These are phyloP conservation scores for Thelephora ganbajun DNA, from an alignment of 768 basidiomycete genomes.

Conservation along the genomic window DNA sequence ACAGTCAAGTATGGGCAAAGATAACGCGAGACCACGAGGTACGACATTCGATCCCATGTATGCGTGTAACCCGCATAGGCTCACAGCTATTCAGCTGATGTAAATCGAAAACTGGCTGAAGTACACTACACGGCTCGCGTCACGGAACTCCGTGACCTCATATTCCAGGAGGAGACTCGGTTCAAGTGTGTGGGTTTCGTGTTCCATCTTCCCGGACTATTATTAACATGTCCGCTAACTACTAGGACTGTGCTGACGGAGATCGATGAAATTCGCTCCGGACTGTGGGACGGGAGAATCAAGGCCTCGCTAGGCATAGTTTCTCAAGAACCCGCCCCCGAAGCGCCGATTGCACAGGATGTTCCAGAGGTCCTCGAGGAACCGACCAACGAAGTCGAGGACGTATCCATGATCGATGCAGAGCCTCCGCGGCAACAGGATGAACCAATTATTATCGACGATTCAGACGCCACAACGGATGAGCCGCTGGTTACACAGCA, in stretches of 20 bases:
- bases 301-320: conserved; percentile 17
- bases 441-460: too few species aligned
- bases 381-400: too few species aligned
- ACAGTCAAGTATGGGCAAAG: background rate
- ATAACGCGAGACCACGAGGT: conserved; percentile 34
- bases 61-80: conserved; percentile 4
- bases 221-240: background rate
- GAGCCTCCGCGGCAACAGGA: too few species aligned
- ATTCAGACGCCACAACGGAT: too few species aligned
- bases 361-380: background rate
- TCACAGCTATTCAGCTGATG: conserved; percentile 30
- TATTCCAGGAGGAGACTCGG: conserved; percentile 55
- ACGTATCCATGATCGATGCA: too few species aligned
- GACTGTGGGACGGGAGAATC: conserved; percentile 47
- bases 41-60: conserved; percentile 7
- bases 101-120: conserved; percentile 60
- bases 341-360: background rate
- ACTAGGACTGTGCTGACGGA: conserved; percentile 52
- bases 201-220: background rate
- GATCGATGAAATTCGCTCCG: conserved; percentile 63
- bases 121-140: conserved; percentile 59
- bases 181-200: conserved; percentile 45
- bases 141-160: conserved; percentile 55
- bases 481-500: too few species aligned
- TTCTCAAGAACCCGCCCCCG: background rate